phyloP scores from a whole-genome alignment of 129 eudicot genomes.

The Smallanthus sonchifolius region DNA sequence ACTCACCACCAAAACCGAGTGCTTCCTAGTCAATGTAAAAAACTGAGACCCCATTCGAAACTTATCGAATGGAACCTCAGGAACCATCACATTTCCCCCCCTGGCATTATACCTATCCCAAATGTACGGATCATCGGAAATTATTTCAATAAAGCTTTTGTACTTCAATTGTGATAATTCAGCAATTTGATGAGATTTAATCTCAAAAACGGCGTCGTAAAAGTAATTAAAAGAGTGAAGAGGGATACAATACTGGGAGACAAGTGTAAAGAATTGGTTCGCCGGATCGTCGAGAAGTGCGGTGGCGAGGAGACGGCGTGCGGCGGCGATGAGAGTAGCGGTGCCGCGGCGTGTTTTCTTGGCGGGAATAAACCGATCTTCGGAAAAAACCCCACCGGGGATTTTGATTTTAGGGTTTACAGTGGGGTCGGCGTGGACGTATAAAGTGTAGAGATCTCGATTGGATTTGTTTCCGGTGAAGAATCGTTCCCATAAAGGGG shows the following conservation, averaged over 20 bases:
- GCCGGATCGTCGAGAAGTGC: slow-evolving; percentile 66
- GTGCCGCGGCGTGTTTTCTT: slow-evolving; percentile 66
- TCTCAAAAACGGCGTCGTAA: slow-evolving; percentile 38
- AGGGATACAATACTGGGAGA: slow-evolving; percentile 83
- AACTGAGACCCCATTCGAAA: slow-evolving; percentile 92
- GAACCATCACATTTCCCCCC: slow-evolving; percentile 66
- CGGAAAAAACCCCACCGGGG: slow-evolving; percentile 53
- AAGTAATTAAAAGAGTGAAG: slow-evolving; percentile 59
- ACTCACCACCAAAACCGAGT: slow-evolving; percentile 53
- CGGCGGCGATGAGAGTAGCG: slow-evolving; percentile 81
- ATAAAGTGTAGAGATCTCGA: slow-evolving; percentile 45
- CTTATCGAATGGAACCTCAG: slow-evolving; percentile 55
- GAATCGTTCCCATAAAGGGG: slow-evolving; percentile 74
- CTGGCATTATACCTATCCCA: slow-evolving; percentile 69
- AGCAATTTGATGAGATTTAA: slow-evolving; percentile 22
- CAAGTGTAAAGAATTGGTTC: slow-evolving; percentile 59
- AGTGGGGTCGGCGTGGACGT: slow-evolving; percentile 77
- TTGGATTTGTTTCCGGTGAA: slow-evolving; percentile 22
- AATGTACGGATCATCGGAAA: slow-evolving; percentile 31
- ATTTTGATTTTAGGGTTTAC: slow-evolving; percentile 27
- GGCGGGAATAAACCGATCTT: slow-evolving; percentile 39
- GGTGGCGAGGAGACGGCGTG: slow-evolving; percentile 73
- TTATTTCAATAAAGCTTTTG: slow-evolving; percentile 66
- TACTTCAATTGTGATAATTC: slow-evolving; percentile 22
- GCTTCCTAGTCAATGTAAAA: slow-evolving; percentile 54